Base-by-base conservation (phyloP, 164 flowering plant species). In the Platanus orientalis region DNA sequence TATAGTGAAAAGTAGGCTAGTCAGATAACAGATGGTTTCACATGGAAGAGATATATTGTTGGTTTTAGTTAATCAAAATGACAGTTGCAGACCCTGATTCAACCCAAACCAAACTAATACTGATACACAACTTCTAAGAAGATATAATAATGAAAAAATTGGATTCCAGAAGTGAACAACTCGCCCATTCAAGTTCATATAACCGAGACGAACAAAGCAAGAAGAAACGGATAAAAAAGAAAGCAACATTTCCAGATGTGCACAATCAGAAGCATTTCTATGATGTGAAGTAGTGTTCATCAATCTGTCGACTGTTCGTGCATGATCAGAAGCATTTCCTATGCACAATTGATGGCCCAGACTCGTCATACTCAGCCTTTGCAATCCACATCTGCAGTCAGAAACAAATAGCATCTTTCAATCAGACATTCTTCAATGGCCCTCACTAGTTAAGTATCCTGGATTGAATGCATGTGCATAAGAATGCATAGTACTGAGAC, bases 261-360 rank as follows among this genome's bases (percentile, higher is more conserved):
- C 49, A 13, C 49, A 19, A 16, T 45, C n/a, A 19, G n/a, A 45
- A 45, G 49, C 49, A 45, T 36, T 36, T 36, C 12, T 21, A 48
- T 49, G 44, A 40, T 21, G 1, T 9, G 30, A 23, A 29, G 36
- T 21, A 27, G 25, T 68, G 36, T 30, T 62, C 27, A 49, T 62
- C 61, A 25, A 48, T 61, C 52, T 29, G 6, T 54, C 56, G 26
- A 25, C 20, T 6, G 30, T 2, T 17, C 47, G 48, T 47, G 13
- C 40, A 26, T 27, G 57, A 62, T 71, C 23, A 76, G 76, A 72
- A 76, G 68, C 79, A 76, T 63, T 76, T 76, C 76, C 79, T 76
- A 65, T 76, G 79, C 25, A 76, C 79, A n/a, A 76, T 76, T 3
- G 79, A 76, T 34, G 79, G 79, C 25, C 79, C 79, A 40, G 76